Conservation (phyloP, 1,284 basidiomycete genomes). For the Cystobasidiaceae sp. region DNA sequence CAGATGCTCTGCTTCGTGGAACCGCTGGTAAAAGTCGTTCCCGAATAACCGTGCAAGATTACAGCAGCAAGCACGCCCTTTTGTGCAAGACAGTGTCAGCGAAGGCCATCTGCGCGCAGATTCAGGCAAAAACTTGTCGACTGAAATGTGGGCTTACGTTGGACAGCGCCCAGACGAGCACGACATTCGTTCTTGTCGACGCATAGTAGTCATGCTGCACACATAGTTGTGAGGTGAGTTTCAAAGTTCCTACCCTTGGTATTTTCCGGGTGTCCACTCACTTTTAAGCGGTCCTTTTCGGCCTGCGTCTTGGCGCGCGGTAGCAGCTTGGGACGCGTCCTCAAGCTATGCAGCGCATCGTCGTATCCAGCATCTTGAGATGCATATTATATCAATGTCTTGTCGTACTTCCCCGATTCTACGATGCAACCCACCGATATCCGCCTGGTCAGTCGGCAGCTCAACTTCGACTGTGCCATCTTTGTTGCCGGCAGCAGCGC, state of each 20-base stretch:
- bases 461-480: slow-evolving; percentile 82
- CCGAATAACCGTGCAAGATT: slow-evolving; percentile 65
- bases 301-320: slow-evolving; percentile 43
- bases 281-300: slow-evolving; percentile 41
- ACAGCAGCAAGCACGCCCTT: slow-evolving; percentile 67
- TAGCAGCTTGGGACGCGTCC: slow-evolving; percentile 55
- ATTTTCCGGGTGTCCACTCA: slow-evolving; percentile 51
- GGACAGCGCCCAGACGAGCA: slow-evolving; percentile 77
- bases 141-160: too few species aligned
- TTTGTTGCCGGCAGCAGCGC: slow-evolving; percentile 56
- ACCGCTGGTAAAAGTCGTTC: slow-evolving; percentile 58
- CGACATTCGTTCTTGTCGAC: slow-evolving; percentile 72
- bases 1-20: slow-evolving; percentile 47
- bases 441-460: slow-evolving; percentile 74
- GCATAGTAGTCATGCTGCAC: slow-evolving; percentile 48
- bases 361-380: slow-evolving; percentile 67
- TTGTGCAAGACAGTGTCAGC: background rate
- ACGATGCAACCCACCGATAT: slow-evolving; percentile 54
- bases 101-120: background rate
- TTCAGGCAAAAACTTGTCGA: slow-evolving; percentile 34
- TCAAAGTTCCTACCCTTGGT: slow-evolving; percentile 70
- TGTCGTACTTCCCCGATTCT: background rate
- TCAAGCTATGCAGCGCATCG: slow-evolving; percentile 76
- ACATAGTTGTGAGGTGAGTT: slow-evolving; percentile 55
- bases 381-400: background rate